phyloP scores from a whole-genome alignment of 2,329 filamentous ascomycete genomes.

The Colletotrichum kahawae region DNA sequence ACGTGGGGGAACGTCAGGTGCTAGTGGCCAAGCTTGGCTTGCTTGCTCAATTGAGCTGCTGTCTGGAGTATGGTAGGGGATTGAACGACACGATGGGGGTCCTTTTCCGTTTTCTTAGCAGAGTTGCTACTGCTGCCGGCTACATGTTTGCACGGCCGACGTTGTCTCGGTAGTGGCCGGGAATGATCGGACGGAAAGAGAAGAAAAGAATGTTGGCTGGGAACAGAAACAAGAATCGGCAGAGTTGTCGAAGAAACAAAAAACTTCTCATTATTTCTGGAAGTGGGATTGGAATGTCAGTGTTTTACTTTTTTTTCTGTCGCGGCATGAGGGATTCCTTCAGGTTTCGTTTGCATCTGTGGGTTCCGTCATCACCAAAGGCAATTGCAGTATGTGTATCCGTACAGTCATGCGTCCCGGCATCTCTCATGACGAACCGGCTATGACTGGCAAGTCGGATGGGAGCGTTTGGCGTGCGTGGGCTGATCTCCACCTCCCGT shows the following conservation, averaged over 20 bases:
- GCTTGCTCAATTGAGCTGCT: neutral
- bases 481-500: constrained; percentile 7
- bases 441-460: constrained; percentile 16
- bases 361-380: neutral
- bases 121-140: neutral
- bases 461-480: neutral
- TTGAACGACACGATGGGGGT: neutral
- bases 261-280: neutral
- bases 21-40: neutral
- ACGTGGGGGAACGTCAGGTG: constrained; percentile 4
- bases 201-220: neutral
- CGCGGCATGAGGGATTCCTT: neutral
- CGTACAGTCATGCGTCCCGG: neutral
- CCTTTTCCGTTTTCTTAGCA: neutral
- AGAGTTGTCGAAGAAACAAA: neutral
- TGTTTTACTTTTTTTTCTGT: neutral
- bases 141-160: neutral
- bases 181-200: neutral
- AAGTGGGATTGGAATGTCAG: neutral
- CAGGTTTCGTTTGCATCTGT: neutral
- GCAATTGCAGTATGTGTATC: neutral
- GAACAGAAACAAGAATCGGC: neutral
- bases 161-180: neutral
- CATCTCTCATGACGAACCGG: neutral
- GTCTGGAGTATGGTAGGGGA: neutral